Base-by-base conservation (phyloP, 495 filamentous ascomycete genomes). In the Parathielavia hyrcaniae region DNA sequence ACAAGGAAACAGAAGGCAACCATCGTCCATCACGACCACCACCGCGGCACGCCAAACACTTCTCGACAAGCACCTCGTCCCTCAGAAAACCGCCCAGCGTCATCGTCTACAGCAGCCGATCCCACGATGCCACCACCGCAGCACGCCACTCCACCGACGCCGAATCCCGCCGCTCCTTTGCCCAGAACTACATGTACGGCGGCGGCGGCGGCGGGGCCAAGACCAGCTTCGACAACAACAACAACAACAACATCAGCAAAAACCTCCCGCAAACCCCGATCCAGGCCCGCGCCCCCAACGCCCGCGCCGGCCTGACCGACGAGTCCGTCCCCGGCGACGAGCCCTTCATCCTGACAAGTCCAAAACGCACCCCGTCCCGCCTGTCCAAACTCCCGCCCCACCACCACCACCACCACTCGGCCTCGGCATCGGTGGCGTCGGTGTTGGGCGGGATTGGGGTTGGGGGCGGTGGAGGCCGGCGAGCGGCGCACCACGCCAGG, bases 311-410 rank as follows among this genome's bases (percentile, higher is more conserved):
- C 11, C 67, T 79, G 8, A 78, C 76, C 10, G 77, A 79, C 51
- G 77, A 78, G 58, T 69, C 70, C 17, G 66, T 79, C 19, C 77
- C 74, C 4, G 77, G 77, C 16, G 77, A 74, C 59, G 72, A 73
- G 8, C 74, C 77, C 5, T 79, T 77, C 59, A 46, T 78, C 20
- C 57, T 69, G 11, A n/a, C n/a, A n/a, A 62, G 62, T 13, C 69
- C 73, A 14, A 74, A 66, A 43, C 72, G 71, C 23, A 66, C 73
- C 1, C 62, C 74, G 0, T 76, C 75, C 14, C 68, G 77, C 19
- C 60, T 78, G 13, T 71, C 75, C 56, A 79, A 79, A 39, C 52
- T 69, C 16, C 71, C 71, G 13, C 72, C 72, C 8, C 50, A 30
- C 30, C n/a, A n/a, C n/a, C n/a, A n/a, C n/a, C n/a, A n/a, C n/a